These are phyloP conservation scores for Isatis lusitanica DNA, from an alignment of 441 rosid genomes.

Conservation along the genomic window DNA sequence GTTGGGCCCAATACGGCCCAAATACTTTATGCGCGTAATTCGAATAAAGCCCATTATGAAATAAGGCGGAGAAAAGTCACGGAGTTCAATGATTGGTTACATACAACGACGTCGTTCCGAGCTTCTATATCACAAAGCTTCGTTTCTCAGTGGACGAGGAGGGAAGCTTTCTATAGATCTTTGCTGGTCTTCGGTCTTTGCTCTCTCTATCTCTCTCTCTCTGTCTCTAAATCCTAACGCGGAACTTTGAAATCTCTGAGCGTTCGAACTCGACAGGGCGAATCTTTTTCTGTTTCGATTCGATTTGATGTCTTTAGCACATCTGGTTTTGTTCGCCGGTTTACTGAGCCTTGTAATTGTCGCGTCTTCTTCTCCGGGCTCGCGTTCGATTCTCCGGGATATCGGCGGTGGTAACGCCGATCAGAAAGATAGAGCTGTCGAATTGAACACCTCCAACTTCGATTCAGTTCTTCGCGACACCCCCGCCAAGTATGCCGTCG, in stretches of 20 bases:
- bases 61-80: background rate
- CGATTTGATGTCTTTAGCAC: slow-evolving; percentile 47
- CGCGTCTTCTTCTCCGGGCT: slow-evolving; percentile 45
- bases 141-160: slow-evolving; percentile 14
- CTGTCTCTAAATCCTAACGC: background rate
- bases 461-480: slow-evolving; percentile 61
- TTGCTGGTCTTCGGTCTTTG: background rate
- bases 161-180: slow-evolving; percentile 36
- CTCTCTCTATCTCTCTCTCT: background rate
- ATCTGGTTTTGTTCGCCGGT: slow-evolving; percentile 34
- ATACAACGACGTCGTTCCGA: background rate
- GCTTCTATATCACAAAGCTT: slow-evolving; percentile 18
- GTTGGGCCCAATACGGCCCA: background rate
- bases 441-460: slow-evolving; percentile 67
- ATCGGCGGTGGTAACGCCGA: slow-evolving; percentile 33
- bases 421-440: slow-evolving; percentile 54
- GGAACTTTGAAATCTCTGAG: background rate
- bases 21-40: background rate
- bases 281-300: background rate
- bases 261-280: background rate
- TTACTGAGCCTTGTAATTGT: slow-evolving; percentile 36
- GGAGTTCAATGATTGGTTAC: background rate
- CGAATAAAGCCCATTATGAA: slow-evolving; percentile 14
- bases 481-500: slow-evolving; percentile 72
- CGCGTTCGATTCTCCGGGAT: slow-evolving; percentile 64